Conservation (phyloP, 164 flowering plant genomes). For the Nymphaea thermarum region DNA sequence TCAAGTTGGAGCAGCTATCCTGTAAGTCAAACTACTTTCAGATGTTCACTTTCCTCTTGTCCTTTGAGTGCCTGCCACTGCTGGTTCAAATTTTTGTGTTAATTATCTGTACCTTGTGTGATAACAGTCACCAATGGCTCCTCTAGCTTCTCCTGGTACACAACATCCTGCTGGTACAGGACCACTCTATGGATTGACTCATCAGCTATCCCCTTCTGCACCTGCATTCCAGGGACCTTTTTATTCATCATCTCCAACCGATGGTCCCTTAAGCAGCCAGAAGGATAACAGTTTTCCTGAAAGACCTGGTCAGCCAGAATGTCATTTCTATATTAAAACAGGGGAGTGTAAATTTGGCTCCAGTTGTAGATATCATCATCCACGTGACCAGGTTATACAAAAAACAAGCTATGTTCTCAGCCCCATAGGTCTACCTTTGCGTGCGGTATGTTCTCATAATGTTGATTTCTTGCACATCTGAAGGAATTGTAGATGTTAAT, state of each 20-base stretch:
- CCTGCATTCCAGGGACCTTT: conserved; percentile 53
- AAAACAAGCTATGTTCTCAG: conserved; percentile 36
- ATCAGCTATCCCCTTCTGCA: conserved; percentile 47
- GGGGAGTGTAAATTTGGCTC: conserved; percentile 97
- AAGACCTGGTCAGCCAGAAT: conserved; percentile 89
- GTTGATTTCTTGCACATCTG: not conserved
- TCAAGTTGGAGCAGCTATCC: conserved; percentile 67
- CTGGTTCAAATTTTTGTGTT: not conserved
- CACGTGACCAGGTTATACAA: conserved; percentile 36
- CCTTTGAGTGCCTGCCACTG: not conserved
- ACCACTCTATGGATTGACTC: conserved; percentile 46
- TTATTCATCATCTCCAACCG: conserved; percentile 25
- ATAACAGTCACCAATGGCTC: conserved; percentile 47
- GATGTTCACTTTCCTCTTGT: not conserved
- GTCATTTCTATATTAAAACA: conserved; percentile 76
- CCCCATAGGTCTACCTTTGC: conserved; percentile 76
- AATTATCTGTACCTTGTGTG: not conserved
- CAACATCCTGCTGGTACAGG: conserved; percentile 47
- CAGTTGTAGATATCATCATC: conserved; percentile 89
- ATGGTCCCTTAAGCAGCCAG: conserved; percentile 44
- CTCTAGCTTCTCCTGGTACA: conserved; percentile 40
- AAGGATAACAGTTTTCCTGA: conserved; percentile 70
- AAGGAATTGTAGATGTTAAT: not conserved
- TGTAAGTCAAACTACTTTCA: conserved; percentile 26
- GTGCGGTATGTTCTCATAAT: conserved; percentile 41